Base-by-base conservation (phyloP, 352 stramenopile species). In the Pythium aphanidermatum region DNA sequence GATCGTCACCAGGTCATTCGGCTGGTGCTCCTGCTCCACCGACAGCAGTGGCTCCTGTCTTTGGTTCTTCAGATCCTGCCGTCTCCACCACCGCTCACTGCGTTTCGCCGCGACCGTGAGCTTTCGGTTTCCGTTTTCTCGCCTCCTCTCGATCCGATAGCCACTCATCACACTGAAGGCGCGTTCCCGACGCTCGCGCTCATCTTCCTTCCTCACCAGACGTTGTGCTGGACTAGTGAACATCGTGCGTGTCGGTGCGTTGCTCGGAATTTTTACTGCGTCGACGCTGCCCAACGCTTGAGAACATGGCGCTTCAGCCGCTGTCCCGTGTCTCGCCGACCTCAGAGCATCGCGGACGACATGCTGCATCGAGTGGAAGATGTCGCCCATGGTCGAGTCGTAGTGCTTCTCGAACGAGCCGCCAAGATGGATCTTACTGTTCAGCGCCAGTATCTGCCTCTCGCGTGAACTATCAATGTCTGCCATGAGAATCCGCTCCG, bases 321-420 rank as follows among this genome's bases (percentile, higher is more conserved):
- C n/a, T n/a, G n/a, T n/a, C n/a, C n/a, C n/a, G n/a, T n/a, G 28
- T 17, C 4, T 19, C 10, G 4, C 16, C 12, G 2, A 24, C 13
- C 24, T 5, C 7, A 3, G 51, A 40, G 19, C 42, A 31, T 2
- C 38, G 36, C 0, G 61, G 3, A 86, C 55, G 0, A 69, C 55
- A 19, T 65, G 36, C 24, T 68, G 62, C 30, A 86, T 60, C 21
- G 59, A 65, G 42, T 68, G 55, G 40, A 83, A 80, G 4, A 83
- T 56, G 23, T 83, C 74, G 10, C 62, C 65, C 28, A 86, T 80
- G 21, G 60, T 79, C 21, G 69, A 72, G 53, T 80, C 67, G 51
- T 79, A 79, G 56, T 80, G 69, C 47, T 76, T 78, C 46, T 78
- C 65, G 38, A 81, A 82, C 19, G 40, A n/a, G n/a, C n/a, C 49